Conservation (phyloP, 1,139 yeast genomes). For the Candida sp. region DNA sequence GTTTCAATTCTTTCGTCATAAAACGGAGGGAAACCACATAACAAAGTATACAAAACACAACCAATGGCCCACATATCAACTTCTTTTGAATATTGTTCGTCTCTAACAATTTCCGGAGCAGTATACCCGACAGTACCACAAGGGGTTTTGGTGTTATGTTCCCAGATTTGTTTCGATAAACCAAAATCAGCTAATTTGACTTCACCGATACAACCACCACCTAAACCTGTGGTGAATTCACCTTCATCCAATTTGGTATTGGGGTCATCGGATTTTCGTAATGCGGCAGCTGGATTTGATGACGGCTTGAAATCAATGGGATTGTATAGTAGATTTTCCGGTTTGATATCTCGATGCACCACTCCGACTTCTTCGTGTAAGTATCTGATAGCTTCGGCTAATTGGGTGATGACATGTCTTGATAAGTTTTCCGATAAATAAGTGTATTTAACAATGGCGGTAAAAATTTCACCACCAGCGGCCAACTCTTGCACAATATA, state of each 20-base stretch:
- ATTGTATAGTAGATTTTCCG: conserved; percentile 50
- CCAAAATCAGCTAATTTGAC: conserved; percentile 61
- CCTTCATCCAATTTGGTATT: conserved; percentile 51
- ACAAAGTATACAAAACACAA: conserved; percentile 55
- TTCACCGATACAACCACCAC: conserved; percentile 51
- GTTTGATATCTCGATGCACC: conserved; percentile 57
- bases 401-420: conserved; percentile 50
- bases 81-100: conserved; percentile 55
- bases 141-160: conserved; percentile 57
- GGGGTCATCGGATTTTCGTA: conserved; percentile 46
- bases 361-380: conserved; percentile 55
- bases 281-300: conserved; percentile 31
- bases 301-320: conserved; percentile 59
- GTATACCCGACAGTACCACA: conserved; percentile 66
- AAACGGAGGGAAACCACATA: conserved; percentile 64
- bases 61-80: conserved; percentile 68
- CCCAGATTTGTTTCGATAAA: conserved; percentile 54
- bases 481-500: conserved; percentile 54
- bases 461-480: conserved; percentile 55
- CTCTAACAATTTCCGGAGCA: conserved; percentile 60
- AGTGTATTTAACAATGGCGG: conserved; percentile 54
- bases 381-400: conserved; percentile 47
- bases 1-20: conserved; percentile 56
- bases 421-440: conserved; percentile 54
- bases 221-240: conserved; percentile 41